Conservation (phyloP, 2,329 filamentous ascomycete genomes). For the Escovopsis sp. region DNA sequence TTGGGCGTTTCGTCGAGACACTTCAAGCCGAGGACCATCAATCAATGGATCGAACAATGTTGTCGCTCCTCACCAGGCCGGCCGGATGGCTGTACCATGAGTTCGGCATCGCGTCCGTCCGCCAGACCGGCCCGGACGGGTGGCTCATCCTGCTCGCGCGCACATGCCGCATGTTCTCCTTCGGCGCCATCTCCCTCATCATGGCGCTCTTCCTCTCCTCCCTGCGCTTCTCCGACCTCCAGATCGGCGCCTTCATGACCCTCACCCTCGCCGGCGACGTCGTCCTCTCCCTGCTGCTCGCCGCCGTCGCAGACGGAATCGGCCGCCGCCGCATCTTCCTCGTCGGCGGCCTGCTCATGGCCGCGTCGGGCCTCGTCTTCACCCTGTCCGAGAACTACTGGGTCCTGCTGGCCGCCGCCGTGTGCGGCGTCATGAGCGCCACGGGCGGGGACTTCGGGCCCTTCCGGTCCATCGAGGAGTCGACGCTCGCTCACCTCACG, state of each 20-base stretch:
- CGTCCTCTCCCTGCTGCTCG: slow-evolving; percentile 39
- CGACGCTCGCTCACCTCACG: slow-evolving; percentile 46
- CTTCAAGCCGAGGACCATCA: too few species aligned
- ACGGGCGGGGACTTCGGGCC: slow-evolving; percentile 53
- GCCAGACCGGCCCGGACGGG: slow-evolving; percentile 32
- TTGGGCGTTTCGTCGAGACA: too few species aligned
- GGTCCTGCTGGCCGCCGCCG: slow-evolving; percentile 41
- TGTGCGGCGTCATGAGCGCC: slow-evolving; percentile 46
- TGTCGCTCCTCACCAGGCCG: background rate
- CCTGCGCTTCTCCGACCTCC: slow-evolving; percentile 38
- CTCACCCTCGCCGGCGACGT: slow-evolving; percentile 48
- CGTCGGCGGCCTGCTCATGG: slow-evolving; percentile 41
- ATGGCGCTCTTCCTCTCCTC: slow-evolving; percentile 46
- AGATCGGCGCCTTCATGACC: slow-evolving; percentile 51
- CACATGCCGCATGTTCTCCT: slow-evolving; percentile 45
- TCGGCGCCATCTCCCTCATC: slow-evolving; percentile 44
- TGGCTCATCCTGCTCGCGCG: slow-evolving; percentile 38
- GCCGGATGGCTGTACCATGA: slow-evolving; percentile 24
- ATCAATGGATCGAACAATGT: too few species aligned
- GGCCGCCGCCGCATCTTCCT: slow-evolving; percentile 41
- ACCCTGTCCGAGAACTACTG: slow-evolving; percentile 41
- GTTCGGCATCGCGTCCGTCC: slow-evolving; percentile 33
- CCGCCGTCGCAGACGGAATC: slow-evolving; percentile 42
- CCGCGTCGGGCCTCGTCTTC: slow-evolving; percentile 39
- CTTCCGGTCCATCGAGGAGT: slow-evolving; percentile 53